These are phyloP conservation scores for Paraglomus brasilianum DNA, from an alignment of 192 early-diverging fungal species.

Conservation along the genomic window DNA sequence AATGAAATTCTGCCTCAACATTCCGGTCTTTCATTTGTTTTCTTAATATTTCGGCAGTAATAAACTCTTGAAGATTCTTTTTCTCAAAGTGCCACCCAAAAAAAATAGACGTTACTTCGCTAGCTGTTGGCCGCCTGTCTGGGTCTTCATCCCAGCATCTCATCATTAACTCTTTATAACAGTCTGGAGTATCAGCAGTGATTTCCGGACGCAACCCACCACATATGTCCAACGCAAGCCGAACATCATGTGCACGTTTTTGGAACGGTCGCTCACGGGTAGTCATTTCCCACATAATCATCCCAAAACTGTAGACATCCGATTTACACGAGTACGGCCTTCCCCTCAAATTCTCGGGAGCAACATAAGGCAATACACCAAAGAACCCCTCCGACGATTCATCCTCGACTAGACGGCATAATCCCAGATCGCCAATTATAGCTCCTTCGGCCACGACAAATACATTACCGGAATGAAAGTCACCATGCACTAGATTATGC, in stretches of 20 bases:
- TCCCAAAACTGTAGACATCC: conserved; percentile 46
- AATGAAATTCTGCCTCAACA: neutral
- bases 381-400: conserved; percentile 11
- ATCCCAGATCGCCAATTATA: conserved; percentile 27
- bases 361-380: conserved; percentile 42
- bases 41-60: neutral
- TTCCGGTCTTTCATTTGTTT: neutral
- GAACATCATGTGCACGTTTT: conserved; percentile 32
- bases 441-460: conserved; percentile 21
- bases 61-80: neutral
- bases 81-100: conserved; percentile 19
- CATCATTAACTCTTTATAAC: conserved; percentile 39
- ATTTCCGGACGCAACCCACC: conserved; percentile 38
- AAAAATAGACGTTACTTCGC: conserved; percentile 7
- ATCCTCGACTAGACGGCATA: neutral
- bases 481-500: conserved; percentile 42
- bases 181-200: conserved; percentile 39
- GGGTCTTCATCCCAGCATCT: conserved; percentile 46
- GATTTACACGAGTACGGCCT: neutral
- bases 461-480: conserved; percentile 48
- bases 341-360: conserved; percentile 38
- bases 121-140: conserved; percentile 25
- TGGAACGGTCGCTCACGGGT: conserved; percentile 40
- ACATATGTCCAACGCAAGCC: conserved; percentile 35
- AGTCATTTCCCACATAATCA: conserved; percentile 50